Base-by-base conservation (phyloP, 139 green algal genomes). In the Zygnema circumcarinatum region DNA sequence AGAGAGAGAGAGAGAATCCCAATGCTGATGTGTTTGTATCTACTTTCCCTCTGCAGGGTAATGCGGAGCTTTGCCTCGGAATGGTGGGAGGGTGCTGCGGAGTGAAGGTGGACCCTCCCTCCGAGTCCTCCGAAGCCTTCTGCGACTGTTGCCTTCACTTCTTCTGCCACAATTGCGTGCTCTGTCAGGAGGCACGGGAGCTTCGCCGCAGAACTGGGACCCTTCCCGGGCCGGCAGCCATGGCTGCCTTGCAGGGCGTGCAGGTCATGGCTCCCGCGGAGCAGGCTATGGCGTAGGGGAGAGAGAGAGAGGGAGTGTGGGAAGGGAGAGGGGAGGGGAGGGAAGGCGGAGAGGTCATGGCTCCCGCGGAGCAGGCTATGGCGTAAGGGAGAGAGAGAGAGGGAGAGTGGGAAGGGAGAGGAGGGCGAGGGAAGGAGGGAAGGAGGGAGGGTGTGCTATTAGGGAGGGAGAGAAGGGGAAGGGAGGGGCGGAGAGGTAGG, bases 131-230 rank as follows among this genome's bases (percentile, higher is more conserved):
- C 7, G 69, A 78, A 16, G 7, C 11, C 3, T 16, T 41, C 11
- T 78, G 69, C 52, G 81, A 87, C 52, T 84, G 35, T 73, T 53
- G 2, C 52, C 20, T 53, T 38, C 67, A 39, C 22, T 87, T 38
- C 56, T 81, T 41, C 11, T 87, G 81, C 81, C 62, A 67, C 81
- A 22, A 2, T 29, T 87, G 81, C 16, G 81, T 41, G 3, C 33
- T 87, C 36, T 87, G 81, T 73, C 81, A 87, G 56, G 81, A 87
- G 33, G 81, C 81, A 20, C 81, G 81, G 16, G 62, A 83, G 20
- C 52, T 87, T 39, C 69, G 69, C 16, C 69, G 69, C 16, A 3
- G 35, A 41, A 39, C 69, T 78, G 54, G 25, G 25, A 29, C 29
- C 25, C 25, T 72, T 29, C 36, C 69, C 11, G 11, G 11, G 3